Conservation (phyloP, 2,329 filamentous ascomycete genomes). For the Monilinia polystroma region DNA sequence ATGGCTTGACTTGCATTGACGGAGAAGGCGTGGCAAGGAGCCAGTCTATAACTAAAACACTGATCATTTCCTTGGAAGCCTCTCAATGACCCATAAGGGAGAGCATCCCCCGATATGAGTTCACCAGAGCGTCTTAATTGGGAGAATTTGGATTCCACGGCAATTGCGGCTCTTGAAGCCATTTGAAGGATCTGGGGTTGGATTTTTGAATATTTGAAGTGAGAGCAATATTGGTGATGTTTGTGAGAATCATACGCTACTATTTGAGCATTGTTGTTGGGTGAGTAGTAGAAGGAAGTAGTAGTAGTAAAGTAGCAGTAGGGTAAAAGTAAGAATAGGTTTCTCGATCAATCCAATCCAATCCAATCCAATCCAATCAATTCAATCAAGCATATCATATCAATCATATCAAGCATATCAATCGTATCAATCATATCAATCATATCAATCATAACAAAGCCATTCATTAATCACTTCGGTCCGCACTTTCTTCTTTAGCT, state of each 20-base stretch:
- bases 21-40: slow-evolving; percentile 9
- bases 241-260: neutral
- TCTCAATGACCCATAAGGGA: slow-evolving; percentile 8
- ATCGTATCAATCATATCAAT: no score
- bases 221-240: neutral
- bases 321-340: no score
- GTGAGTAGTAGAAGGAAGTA: no score
- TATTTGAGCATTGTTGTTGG: neutral
- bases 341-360: no score
- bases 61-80: slow-evolving; percentile 4
- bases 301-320: no score
- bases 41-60: slow-evolving; percentile 4
- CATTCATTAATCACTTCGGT: no score
- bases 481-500: no score
- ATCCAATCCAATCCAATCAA: no score
- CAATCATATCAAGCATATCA: no score
- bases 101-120: neutral
- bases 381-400: no score
- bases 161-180: slow-evolving; percentile 5
- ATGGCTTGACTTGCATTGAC: neutral
- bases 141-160: slow-evolving; percentile 10
- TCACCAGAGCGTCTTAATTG: neutral
- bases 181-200: neutral
- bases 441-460: no score
- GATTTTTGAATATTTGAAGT: neutral